Percentiles rank a stretch among this genome's conserved stretches.
phyloP scores from a whole-genome alignment of 345 rosid species.

The Aethionema arabicum region DNA sequence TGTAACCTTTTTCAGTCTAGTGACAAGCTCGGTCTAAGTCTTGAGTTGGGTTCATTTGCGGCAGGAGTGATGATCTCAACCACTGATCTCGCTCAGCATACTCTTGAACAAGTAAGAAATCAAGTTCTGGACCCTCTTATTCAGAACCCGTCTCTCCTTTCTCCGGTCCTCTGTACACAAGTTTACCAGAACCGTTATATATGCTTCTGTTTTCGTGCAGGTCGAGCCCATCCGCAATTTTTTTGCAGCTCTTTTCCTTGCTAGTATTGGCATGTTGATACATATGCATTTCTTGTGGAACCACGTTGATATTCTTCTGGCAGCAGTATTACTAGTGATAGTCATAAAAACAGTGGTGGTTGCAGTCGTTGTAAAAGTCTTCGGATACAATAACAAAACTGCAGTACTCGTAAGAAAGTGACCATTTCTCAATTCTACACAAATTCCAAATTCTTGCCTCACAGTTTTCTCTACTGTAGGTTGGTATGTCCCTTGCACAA shows the following conservation, averaged over 20 bases:
- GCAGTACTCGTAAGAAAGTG: conserved; percentile 69
- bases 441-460: conserved; percentile 20
- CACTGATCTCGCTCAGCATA: conserved; percentile 91
- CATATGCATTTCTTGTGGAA: conserved; percentile 91
- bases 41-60: conserved; percentile 97
- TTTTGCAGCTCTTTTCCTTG: conserved; percentile 91
- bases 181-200: background rate
- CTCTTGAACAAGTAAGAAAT: conserved; percentile 80
- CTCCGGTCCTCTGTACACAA: background rate
- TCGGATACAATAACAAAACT: conserved; percentile 86
- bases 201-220: conserved; percentile 37
- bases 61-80: conserved; percentile 99
- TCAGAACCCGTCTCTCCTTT: background rate
- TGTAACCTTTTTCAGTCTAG: conserved; percentile 71
- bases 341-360: conserved; percentile 69
- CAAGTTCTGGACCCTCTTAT: conserved; percentile 23
- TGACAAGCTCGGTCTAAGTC: conserved; percentile 94
- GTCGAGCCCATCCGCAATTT: conserved; percentile 93
- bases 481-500: conserved; percentile 94
- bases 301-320: conserved; percentile 82
- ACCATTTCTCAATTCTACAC: background rate
- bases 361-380: conserved; percentile 70
- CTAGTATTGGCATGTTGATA: conserved; percentile 92
- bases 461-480: conserved; percentile 44
- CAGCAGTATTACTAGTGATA: conserved; percentile 78